phyloP scores from a whole-genome alignment of 768 basidiomycete genomes.

The Serendipita sp. region DNA sequence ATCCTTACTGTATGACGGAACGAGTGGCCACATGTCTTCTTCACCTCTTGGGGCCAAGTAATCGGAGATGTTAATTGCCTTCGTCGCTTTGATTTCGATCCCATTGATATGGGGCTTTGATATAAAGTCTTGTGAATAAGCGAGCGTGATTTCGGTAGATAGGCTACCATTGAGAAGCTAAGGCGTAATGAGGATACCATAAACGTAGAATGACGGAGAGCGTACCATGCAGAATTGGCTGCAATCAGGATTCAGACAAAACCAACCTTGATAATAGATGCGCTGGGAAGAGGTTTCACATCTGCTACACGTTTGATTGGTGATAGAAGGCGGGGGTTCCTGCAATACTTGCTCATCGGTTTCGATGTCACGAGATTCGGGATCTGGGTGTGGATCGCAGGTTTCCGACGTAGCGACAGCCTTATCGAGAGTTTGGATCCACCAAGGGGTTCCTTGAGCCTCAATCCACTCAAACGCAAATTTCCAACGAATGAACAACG shows the following conservation, averaged over 20 bases:
- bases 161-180: conserved; percentile 7
- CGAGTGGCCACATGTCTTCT: neutral
- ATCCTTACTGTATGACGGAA: neutral
- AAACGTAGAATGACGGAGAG: conserved; percentile 9
- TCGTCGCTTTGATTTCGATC: neutral
- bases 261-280: conserved; percentile 41
- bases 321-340: neutral
- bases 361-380: too few species aligned
- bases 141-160: neutral
- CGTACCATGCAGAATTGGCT: conserved; percentile 13
- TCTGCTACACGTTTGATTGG: conserved; percentile 19
- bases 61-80: neutral
- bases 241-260: conserved; percentile 37
- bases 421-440: conserved; percentile 16
- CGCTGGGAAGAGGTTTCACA: conserved; percentile 33
- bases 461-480: conserved; percentile 77
- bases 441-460: conserved; percentile 45
- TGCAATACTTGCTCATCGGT: neutral
- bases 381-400: too few species aligned
- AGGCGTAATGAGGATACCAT: neutral
- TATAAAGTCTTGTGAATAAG: conserved; percentile 8
- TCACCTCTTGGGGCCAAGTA: neutral
- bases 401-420: neutral
- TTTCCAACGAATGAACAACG: conserved; percentile 46
- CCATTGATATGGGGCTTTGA: neutral